phyloP scores from a whole-genome alignment of 306 rosid genomes.

The Rosa multiflora region DNA sequence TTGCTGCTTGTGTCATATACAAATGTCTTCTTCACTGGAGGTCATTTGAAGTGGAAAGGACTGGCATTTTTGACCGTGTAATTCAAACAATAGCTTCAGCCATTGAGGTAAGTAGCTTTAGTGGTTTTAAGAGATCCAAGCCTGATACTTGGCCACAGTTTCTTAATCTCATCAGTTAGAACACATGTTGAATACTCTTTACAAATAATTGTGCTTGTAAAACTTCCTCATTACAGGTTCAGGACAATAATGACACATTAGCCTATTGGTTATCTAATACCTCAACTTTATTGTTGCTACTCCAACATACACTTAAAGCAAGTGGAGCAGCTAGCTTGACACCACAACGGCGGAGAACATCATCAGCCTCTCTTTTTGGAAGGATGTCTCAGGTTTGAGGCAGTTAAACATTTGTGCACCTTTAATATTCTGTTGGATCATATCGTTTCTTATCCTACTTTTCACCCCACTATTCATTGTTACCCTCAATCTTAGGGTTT shows the following conservation, averaged over 20 bases:
- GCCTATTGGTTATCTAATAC: slow-evolving; percentile 98
- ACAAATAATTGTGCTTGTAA: slow-evolving; percentile 29
- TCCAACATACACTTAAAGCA: slow-evolving; percentile 99
- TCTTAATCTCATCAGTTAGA: slow-evolving; percentile 18
- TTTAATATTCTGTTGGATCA: slow-evolving; percentile 7
- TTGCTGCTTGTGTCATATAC: slow-evolving; percentile 92
- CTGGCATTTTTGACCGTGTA: slow-evolving; percentile 87
- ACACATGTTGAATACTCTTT: slow-evolving; percentile 18
- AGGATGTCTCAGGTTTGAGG: slow-evolving; percentile 96
- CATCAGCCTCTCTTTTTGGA: slow-evolving; percentile 94
- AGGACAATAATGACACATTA: slow-evolving; percentile 79
- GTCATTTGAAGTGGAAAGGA: slow-evolving; percentile 98
- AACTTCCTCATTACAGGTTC: slow-evolving; percentile 57
- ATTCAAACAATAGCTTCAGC: slow-evolving; percentile 98
- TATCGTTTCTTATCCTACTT: slow-evolving; percentile 22
- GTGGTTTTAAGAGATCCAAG: slow-evolving; percentile 16
- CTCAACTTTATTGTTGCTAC: slow-evolving; percentile 88
- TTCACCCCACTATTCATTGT: slow-evolving; percentile 18
- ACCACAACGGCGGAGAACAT: slow-evolving; percentile 92
- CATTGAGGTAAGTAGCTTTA: slow-evolving; percentile 62
- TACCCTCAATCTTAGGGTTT: slow-evolving; percentile 62
- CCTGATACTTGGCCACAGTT: slow-evolving; percentile 14
- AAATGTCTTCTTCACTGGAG: slow-evolving; percentile 99
- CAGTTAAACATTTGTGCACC: slow-evolving; percentile 7
- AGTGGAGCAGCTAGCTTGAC: slow-evolving; percentile 99